Percentiles rank a stretch among this genome's conserved stretches.
Conservation (phyloP, 2,329 filamentous ascomycete genomes). For the Chrysoporthe deuterocubensis region DNA sequence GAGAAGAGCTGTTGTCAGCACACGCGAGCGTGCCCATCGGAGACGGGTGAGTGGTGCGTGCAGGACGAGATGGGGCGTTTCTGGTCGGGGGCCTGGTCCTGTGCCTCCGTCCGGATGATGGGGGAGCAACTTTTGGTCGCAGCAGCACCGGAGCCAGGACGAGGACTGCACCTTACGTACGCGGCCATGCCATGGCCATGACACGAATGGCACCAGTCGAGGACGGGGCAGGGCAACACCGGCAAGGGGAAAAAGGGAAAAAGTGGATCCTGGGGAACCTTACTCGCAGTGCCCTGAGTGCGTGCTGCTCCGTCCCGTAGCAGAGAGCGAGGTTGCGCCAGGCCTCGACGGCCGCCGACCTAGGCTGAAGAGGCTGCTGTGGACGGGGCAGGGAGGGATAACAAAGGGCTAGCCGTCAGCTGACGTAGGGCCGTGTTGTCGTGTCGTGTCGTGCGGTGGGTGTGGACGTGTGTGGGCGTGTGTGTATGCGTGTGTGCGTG, state of each 20-base stretch:
- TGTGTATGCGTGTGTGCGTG: slow-evolving; percentile 6
- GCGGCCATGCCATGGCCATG: slow-evolving; percentile 22
- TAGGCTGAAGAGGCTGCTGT: slow-evolving; percentile 19
- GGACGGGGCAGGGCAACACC: slow-evolving; percentile 10
- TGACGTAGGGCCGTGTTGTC: slow-evolving; percentile 10
- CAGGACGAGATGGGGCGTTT: slow-evolving; percentile 21
- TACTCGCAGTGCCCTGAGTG: slow-evolving; percentile 23
- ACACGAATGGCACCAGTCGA: slow-evolving; percentile 20
- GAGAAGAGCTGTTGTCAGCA: slow-evolving; percentile 29
- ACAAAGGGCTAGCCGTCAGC: not conserved
- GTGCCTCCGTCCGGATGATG: slow-evolving; percentile 11
- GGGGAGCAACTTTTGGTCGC: slow-evolving; percentile 24
- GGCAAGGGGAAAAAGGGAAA: slow-evolving; percentile 28
- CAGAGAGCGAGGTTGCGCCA: slow-evolving; percentile 14
- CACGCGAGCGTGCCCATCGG: slow-evolving; percentile 27
- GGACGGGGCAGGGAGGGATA: not conserved
- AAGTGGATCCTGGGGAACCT: slow-evolving; percentile 28
- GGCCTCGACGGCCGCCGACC: slow-evolving; percentile 33
- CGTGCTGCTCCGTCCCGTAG: not conserved
- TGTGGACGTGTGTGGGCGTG: not conserved
- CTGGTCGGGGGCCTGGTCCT: slow-evolving; percentile 1
- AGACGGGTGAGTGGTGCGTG: slow-evolving; percentile 13
- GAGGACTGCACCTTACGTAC: slow-evolving; percentile 27
- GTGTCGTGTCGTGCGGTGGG: not conserved
- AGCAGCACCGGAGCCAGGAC: slow-evolving; percentile 20